phyloP scores from a whole-genome alignment of 805 yeast genomes.

The Vanderwaltozyma yarrowii region DNA sequence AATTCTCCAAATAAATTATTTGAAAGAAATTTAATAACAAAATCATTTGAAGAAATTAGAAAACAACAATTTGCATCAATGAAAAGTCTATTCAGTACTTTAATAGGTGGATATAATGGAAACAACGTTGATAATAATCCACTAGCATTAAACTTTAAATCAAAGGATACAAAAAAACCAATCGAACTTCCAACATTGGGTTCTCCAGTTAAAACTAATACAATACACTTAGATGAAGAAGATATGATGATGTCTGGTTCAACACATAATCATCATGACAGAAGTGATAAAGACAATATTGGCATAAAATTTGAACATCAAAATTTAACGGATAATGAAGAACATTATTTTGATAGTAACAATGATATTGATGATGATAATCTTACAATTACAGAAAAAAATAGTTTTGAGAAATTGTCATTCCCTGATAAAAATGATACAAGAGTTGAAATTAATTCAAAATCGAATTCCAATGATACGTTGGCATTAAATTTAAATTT shows the following conservation, averaged over 20 bases:
- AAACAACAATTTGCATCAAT: conserved; percentile 7
- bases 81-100: conserved; percentile 10
- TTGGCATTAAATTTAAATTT: conserved; percentile 3
- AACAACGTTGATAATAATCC: conserved; percentile 7
- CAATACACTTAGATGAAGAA: conserved; percentile 19
- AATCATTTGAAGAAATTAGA: conserved; percentile 23
- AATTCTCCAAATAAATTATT: conserved; percentile 7
- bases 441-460: background rate
- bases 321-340: background rate
- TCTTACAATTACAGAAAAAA: background rate
- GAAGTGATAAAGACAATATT: too few species aligned
- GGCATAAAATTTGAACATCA: too few species aligned
- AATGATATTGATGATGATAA: background rate
- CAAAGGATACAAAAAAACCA: conserved; percentile 5
- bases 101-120: conserved; percentile 12
- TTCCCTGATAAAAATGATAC: background rate
- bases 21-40: conserved; percentile 20
- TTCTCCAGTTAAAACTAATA: background rate
- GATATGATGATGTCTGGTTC: conserved; percentile 24
- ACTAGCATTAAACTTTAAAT: conserved; percentile 17
- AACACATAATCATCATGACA: too few species aligned
- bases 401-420: background rate
- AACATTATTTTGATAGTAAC: too few species aligned
- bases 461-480: too few species aligned
- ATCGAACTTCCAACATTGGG: conserved; percentile 6